Base-by-base conservation (phyloP, 1,284 basidiomycete species). In the Moesziomyces sp. region DNA sequence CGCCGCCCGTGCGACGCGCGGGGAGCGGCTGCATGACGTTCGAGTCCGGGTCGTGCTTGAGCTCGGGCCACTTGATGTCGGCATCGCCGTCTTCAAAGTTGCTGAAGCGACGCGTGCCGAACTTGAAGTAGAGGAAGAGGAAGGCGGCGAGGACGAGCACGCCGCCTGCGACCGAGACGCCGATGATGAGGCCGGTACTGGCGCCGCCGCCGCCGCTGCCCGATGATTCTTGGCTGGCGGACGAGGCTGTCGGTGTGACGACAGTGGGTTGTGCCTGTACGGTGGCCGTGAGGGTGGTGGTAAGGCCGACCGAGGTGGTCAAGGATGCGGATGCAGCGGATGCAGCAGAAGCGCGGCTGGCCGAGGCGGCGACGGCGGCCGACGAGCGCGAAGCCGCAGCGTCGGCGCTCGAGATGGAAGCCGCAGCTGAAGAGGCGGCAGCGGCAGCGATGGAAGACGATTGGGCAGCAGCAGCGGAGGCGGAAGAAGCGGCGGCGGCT, bases 41-140 rank as follows among this genome's bases (percentile, higher is more conserved):
- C 2, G 61, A 56, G 58, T 80, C 76, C 3, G 75, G 71, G 46
- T 84, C 82, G 11, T 71, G 58, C 47, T 78, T 78, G 30, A 84
- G 70, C 50, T 84, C 82, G 24, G 82, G 82, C 81, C 81, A 84
- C 55, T 77, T 77, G 68, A 83, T 83, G 44, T 83, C 82, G 16
- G 73, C 74, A 59, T 80, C 65, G 11, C 73, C 69, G 43, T 77
- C 76, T 19, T 82, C 66, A 47, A 66, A 74, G 47, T 74, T 72
- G 52, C 54, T 58, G 45, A 72, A 71, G 16, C 77, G 59, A 24
- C 75, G 76, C 28, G 73, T 67, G 28, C 73, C 76, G 33, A 84
- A 77, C 58, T 79, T 82, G 58, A 78, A 75, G 54, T 76, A 66
- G 42, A 82, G 58, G 69, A 83, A 78, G 51, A 76, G 60, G 33